Conservation (phyloP, 106 monocot genomes). For the Dioscorea zingiberensis region DNA sequence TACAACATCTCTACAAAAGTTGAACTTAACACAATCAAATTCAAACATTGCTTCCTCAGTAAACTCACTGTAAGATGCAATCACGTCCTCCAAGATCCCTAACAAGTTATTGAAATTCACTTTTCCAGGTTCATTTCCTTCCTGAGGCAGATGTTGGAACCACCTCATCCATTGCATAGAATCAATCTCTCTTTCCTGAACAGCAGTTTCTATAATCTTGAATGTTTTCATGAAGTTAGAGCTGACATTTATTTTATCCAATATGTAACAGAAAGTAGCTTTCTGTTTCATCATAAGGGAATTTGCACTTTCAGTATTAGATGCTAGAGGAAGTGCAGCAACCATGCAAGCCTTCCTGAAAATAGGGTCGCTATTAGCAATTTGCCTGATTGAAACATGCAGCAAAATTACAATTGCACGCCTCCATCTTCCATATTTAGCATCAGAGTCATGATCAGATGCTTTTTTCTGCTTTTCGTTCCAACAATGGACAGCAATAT, state of each 20-base stretch:
- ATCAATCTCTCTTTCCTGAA: constrained; percentile 31
- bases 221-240: constrained; percentile 53
- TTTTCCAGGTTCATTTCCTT: constrained; percentile 17
- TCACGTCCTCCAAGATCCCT: constrained; percentile 30
- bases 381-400: constrained; percentile 58
- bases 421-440: constrained; percentile 9
- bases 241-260: constrained; percentile 28
- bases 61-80: constrained; percentile 16
- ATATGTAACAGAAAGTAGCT: constrained; percentile 42
- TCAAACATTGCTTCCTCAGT: constrained; percentile 20
- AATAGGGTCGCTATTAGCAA: constrained; percentile 37
- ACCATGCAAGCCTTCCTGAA: constrained; percentile 81
- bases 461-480: constrained; percentile 34
- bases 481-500: constrained; percentile 80
- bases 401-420: constrained; percentile 42
- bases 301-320: background rate
- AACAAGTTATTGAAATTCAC: constrained; percentile 29
- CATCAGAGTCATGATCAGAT: constrained; percentile 4
- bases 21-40: constrained; percentile 37
- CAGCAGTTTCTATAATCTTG: constrained; percentile 15
- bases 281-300: constrained; percentile 14
- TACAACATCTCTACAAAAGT: constrained; percentile 47
- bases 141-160: constrained; percentile 48
- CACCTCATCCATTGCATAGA: constrained; percentile 74
- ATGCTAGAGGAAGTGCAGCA: constrained; percentile 36